phyloP scores from a whole-genome alignment of 1,139 yeast genomes.

The Pichia sp. region DNA sequence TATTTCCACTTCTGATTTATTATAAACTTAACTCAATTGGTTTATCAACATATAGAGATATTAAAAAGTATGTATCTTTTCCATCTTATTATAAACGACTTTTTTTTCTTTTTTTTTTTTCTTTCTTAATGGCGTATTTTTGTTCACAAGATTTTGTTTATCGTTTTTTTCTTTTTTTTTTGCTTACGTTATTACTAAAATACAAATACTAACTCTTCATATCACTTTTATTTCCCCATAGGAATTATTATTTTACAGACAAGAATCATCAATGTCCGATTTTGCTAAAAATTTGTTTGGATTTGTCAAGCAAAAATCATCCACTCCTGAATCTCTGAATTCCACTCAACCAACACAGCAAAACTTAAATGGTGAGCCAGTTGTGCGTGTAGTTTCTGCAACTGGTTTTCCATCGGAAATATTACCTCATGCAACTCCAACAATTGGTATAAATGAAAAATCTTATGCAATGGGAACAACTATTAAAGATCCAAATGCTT shows the following conservation, averaged over 20 bases:
- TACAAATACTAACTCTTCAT: background rate
- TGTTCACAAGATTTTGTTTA: too few relatives aligned
- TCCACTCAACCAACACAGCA: background rate
- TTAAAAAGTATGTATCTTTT: too few relatives aligned
- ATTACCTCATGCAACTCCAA: conserved; percentile 45
- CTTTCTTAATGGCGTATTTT: too few relatives aligned
- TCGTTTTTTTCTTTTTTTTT: too few relatives aligned
- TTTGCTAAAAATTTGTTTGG: conserved; percentile 59
- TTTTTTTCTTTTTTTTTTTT: too few relatives aligned
- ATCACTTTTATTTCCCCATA: too few relatives aligned
- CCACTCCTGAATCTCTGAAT: background rate
- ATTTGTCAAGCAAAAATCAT: conserved; percentile 32
- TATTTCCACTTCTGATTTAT: too few relatives aligned
- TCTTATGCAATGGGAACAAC: conserved; percentile 69
- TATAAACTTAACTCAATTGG: too few relatives aligned
- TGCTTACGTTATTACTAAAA: too few relatives aligned
- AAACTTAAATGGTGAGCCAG: conserved; percentile 3
- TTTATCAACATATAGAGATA: too few relatives aligned
- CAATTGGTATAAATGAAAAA: conserved; percentile 58
- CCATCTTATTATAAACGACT: too few relatives aligned
- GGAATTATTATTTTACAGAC: background rate
- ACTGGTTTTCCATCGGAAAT: conserved; percentile 29
- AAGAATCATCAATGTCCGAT: conserved; percentile 42
- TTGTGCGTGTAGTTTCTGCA: conserved; percentile 13
- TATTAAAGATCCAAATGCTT: conserved; percentile 30